A percentile compares a stretch with the other conserved stretches of the same genome.
These are phyloP conservation scores for Penstemon davidsonii DNA, from an alignment of 257 asterid genomes.

Conservation along the genomic window DNA sequence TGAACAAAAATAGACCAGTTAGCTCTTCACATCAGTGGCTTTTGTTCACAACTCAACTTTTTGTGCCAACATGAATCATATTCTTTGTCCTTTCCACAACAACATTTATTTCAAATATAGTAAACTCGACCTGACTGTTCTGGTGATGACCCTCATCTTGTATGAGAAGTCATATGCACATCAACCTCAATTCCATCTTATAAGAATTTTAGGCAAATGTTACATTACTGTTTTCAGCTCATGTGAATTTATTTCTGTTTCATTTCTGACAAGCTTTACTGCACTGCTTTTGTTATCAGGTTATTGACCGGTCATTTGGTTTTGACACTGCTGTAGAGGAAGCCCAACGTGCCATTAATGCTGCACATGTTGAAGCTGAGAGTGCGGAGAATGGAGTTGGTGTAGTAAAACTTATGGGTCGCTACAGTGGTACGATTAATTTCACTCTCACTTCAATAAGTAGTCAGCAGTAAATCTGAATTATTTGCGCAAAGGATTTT, in stretches of 20 bases:
- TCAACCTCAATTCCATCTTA: slow-evolving; percentile 20
- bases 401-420: slow-evolving; percentile 94
- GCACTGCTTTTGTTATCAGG: slow-evolving; percentile 49
- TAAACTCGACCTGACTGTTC: slow-evolving; percentile 15
- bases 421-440: slow-evolving; percentile 62
- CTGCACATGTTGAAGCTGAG: slow-evolving; percentile 93
- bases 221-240: not conserved
- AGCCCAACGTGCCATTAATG: slow-evolving; percentile 97
- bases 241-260: slow-evolving; percentile 17
- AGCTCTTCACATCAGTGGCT: not conserved
- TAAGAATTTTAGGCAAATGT: not conserved
- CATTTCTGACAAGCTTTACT: slow-evolving; percentile 18
- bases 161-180: not conserved
- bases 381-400: slow-evolving; percentile 95
- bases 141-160: slow-evolving; percentile 19
- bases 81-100: not conserved
- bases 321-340: slow-evolving; percentile 94
- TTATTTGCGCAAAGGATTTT: not conserved
- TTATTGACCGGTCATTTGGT: slow-evolving; percentile 88
- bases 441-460: not conserved
- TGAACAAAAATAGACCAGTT: slow-evolving; percentile 20
- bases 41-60: slow-evolving; percentile 3
- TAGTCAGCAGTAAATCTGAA: not conserved
- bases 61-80: slow-evolving; percentile 3
- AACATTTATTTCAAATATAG: not conserved